These are phyloP conservation scores for Lolium rigidum DNA, from an alignment of 176 grass and related monocot genomes.

Conservation along the genomic window DNA sequence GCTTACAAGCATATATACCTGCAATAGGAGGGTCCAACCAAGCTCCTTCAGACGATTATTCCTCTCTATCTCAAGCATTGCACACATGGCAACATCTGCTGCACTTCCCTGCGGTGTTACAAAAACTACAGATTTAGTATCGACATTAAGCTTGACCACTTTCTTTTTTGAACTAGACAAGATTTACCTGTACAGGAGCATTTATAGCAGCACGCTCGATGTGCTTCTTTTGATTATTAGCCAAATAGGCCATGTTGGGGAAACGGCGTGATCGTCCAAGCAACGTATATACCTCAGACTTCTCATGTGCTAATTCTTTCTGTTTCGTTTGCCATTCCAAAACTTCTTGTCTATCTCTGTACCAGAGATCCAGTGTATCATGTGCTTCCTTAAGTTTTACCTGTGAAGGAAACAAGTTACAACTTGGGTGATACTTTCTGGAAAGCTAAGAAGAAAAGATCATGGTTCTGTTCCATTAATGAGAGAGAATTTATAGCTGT, in stretches of 20 bases:
- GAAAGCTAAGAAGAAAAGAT: conserved; percentile 6
- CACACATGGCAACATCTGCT: conserved; percentile 99
- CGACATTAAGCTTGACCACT: conserved; percentile 15
- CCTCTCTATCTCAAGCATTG: conserved; percentile 90
- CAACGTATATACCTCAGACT: conserved; percentile 75
- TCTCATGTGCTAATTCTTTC: conserved; percentile 55
- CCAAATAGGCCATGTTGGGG: conserved; percentile 55
- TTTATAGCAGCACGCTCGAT: conserved; percentile 98
- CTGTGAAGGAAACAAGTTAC: conserved; percentile 48
- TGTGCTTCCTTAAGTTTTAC: conserved; percentile 82
- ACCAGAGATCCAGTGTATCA: conserved; percentile 82
- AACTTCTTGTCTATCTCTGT: conserved; percentile 86
- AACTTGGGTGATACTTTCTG: neutral
- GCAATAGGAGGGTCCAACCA: conserved; percentile 87
- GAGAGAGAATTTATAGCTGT: neutral
- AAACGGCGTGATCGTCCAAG: conserved; percentile 80
- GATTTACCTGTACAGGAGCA: conserved; percentile 91
- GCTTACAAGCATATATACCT: conserved; percentile 59
- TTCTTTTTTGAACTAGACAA: conserved; percentile 26
- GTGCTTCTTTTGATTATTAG: conserved; percentile 65
- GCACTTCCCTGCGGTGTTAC: conserved; percentile 82
- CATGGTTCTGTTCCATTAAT: conserved; percentile 5
- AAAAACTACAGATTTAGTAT: conserved; percentile 17
- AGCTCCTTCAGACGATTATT: conserved; percentile 82
- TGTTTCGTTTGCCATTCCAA: conserved; percentile 70